Evolutionary conservation across 2,329 filamentous ascomycete genomes (phyloP).

Genomic region (Calonectria henricotiae): DNA sequence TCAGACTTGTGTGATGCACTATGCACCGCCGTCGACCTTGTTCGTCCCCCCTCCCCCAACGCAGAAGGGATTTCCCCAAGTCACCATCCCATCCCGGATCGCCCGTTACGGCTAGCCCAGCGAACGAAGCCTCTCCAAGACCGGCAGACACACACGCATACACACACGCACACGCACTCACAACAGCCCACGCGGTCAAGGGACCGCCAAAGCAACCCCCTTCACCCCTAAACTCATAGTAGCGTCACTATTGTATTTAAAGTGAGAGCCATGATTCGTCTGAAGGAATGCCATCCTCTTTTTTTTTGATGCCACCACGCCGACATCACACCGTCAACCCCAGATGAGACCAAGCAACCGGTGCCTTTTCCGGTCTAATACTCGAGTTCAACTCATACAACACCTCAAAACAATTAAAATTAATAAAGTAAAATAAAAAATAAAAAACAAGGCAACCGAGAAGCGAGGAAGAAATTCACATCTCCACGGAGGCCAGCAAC

Average conservation of each 20-base stretch:
- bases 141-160: too few species aligned
- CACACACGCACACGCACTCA: neutral
- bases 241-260: neutral
- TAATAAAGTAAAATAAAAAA: neutral
- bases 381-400: neutral
- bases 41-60: neutral
- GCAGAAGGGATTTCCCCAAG: neutral
- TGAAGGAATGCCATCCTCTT: neutral
- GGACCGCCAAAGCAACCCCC: neutral
- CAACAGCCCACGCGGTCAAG: conserved; percentile 8
- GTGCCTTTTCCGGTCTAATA: conserved; percentile 14
- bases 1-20: neutral
- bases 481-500: conserved; percentile 11
- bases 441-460: neutral
- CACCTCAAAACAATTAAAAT: neutral
- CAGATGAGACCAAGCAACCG: conserved; percentile 6
- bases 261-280: conserved; percentile 6
- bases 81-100: neutral
- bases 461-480: neutral
- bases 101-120: conserved; percentile 1
- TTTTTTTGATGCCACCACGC: neutral
- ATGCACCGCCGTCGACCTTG: neutral
- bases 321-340: neutral
- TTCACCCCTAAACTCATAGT: neutral
- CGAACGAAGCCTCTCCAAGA: neutral